phyloP scores from a whole-genome alignment of 768 basidiomycete genomes.

The Russula sp. region DNA sequence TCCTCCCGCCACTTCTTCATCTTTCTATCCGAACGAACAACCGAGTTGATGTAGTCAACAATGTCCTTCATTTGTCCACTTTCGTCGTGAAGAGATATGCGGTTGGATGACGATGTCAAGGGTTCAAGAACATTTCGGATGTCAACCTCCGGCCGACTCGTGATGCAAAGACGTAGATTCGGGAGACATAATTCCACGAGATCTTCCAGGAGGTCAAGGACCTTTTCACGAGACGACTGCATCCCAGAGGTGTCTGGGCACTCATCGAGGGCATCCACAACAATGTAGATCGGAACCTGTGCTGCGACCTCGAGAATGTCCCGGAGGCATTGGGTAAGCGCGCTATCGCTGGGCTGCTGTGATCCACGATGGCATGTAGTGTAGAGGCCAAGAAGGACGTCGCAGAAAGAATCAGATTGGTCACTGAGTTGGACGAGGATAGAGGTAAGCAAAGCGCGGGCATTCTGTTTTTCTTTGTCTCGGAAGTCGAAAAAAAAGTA shows the following conservation, averaged over 20 bases:
- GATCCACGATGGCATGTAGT: neutral
- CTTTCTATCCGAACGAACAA: neutral
- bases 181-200: neutral
- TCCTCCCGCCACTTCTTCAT: constrained; percentile 3
- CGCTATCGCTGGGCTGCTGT: neutral
- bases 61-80: constrained; percentile 2
- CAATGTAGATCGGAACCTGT: neutral
- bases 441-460: constrained; percentile 25
- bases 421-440: constrained; percentile 2
- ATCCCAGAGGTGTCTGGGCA: constrained; percentile 1
- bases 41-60: neutral
- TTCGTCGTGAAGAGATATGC: constrained; percentile 6
- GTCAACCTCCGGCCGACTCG: neutral
- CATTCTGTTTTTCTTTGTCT: constrained; percentile 27
- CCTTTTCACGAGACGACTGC: neutral
- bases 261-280: constrained; percentile 1
- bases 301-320: neutral
- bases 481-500: constrained; percentile 11
- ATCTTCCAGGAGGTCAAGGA: constrained; percentile 1
- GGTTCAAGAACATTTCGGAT: neutral
- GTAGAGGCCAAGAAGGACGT: neutral
- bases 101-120: neutral
- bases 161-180: neutral
- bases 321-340: neutral
- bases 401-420: neutral